Evolutionary conservation across 2,329 filamentous ascomycete genomes (phyloP).

Genomic region (Orbilia brochopaga): DNA sequence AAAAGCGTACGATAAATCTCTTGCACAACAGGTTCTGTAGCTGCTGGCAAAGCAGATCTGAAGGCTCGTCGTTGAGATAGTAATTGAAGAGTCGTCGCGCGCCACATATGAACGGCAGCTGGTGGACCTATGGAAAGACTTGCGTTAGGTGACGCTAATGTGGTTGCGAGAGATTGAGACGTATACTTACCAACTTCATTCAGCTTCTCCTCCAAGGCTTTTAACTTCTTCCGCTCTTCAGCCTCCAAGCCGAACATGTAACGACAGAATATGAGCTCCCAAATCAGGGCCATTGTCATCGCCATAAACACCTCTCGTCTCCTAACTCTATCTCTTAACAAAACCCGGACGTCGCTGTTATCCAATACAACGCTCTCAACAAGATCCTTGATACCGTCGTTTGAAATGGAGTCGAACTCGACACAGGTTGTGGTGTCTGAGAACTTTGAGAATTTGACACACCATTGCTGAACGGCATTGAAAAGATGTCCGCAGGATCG

Average conservation of each 20-base stretch:
- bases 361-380: conserved; percentile 94
- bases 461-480: conserved; percentile 96
- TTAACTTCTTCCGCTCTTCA: conserved; percentile 96
- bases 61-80: conserved; percentile 82
- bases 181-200: conserved; percentile 71
- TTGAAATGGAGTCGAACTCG: conserved; percentile 70
- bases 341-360: conserved; percentile 87
- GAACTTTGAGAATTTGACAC: conserved; percentile 95
- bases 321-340: conserved; percentile 83
- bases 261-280: conserved; percentile 97
- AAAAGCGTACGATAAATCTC: conserved; percentile 85
- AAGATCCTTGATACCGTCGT: conserved; percentile 91
- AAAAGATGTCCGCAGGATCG: conserved; percentile 91
- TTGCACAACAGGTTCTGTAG: conserved; percentile 94
- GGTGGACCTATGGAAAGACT: conserved; percentile 64
- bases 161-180: background rate
- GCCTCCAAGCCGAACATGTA: conserved; percentile 99
- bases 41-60: conserved; percentile 78
- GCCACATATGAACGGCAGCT: conserved; percentile 94
- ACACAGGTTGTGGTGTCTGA: conserved; percentile 61
- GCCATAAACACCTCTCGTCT: conserved; percentile 97
- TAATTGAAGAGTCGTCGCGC: conserved; percentile 89
- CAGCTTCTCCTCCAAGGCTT: conserved; percentile 89
- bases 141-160: conserved; percentile 49
- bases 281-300: conserved; percentile 98